Conservation (phyloP, 179 eudicot genomes). For the Beta corolliflora region DNA sequence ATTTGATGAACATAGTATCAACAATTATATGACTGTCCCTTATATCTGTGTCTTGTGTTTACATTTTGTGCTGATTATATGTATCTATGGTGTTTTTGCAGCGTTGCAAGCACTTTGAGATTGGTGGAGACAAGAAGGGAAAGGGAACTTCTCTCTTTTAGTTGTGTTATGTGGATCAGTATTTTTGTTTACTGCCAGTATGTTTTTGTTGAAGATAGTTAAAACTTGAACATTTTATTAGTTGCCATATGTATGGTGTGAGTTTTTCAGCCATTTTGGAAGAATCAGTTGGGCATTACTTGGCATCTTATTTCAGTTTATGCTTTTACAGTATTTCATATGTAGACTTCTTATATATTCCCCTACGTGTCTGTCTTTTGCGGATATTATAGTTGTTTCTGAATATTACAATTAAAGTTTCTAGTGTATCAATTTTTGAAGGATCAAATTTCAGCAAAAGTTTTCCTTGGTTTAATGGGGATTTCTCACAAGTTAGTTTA, state of each 20-base stretch:
- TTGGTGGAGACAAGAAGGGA: constrained; percentile 60
- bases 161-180: background rate
- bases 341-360: background rate
- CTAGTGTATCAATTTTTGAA: too few relatives aligned
- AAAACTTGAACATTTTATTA: background rate
- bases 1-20: background rate
- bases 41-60: background rate
- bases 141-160: constrained; percentile 48
- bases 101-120: constrained; percentile 64
- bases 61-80: background rate
- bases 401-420: too few relatives aligned
- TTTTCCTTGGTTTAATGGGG: too few relatives aligned
- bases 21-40: background rate
- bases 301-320: background rate
- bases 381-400: too few relatives aligned
- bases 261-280: background rate
- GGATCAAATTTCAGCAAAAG: too few relatives aligned
- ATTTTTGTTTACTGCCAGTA: background rate
- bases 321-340: background rate
- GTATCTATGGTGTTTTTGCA: constrained; percentile 12
- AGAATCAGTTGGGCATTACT: background rate
- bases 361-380: too few relatives aligned
- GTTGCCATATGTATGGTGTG: constrained; percentile 2
- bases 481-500: too few relatives aligned
- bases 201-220: constrained; percentile 16